Evolutionary conservation across 305 asterid genomes (phyloP), one percentile per base, ranked within the genome.

Genomic region (Fraxinus nigra): DNA sequence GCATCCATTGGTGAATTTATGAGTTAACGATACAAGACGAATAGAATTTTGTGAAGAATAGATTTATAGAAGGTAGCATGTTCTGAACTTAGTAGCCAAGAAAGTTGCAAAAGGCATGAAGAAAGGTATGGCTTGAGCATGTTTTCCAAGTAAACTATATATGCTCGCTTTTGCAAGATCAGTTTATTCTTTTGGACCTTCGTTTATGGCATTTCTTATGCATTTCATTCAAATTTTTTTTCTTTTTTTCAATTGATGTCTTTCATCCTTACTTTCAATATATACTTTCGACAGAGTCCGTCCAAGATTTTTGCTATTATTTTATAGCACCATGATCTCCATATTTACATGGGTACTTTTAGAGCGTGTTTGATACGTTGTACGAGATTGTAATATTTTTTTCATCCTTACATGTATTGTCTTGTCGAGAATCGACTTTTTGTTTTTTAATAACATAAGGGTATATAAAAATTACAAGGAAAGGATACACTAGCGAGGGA

Each of bases 111-210:
- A 10, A 40, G 65, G 69, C 34, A 75, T 33, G 51, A 85, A 88
- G 91, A 81, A 89, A 88, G 83, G 89, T 81, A 88, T 90, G 75
- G 35, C 89, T 82, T 87, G 78, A 46, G 79, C 83, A 84, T 79
- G 83, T 78, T 43, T 76, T 83, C 78, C 59, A 59, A 11, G 38
- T 16, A 61, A 75, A 16, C 85, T 82, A 82, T 48, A 38, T 20
- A 10, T 10, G 18, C 67, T 75, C 34, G 72, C 85, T 70, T 73
- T 61, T 56, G 20, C 67, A 46, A 13, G 16, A 43, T 80, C 79
- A 48, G 38, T 6, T 80, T 73, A 73, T 14, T 13, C 40, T 69
- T n/a, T 4, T 61, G 72, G 33, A 20, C 14, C 32, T 61, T 61
- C 26, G 32, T 61, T 61, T 61, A 61, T 61, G 9, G 75, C 75